phyloP scores from a whole-genome alignment of 2,329 filamentous ascomycete species.

The Colletotrichum tropicale region DNA sequence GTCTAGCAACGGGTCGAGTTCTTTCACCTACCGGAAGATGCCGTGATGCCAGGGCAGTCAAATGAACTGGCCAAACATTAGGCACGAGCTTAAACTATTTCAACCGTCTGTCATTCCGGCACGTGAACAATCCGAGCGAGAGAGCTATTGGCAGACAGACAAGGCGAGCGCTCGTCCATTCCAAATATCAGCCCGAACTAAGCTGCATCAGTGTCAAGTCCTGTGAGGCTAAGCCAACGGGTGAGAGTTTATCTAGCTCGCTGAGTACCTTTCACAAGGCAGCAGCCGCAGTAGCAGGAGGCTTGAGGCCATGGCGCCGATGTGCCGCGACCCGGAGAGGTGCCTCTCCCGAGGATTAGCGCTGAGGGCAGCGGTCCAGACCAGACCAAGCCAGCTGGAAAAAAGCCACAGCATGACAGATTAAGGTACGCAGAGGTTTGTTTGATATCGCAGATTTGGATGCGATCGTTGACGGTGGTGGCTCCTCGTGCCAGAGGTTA shows the following conservation, averaged over 20 bases:
- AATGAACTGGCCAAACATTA: background rate
- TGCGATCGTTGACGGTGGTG: background rate
- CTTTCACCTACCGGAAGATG: background rate
- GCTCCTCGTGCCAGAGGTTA: background rate
- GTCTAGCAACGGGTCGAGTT: too few relatives aligned
- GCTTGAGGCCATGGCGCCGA: background rate
- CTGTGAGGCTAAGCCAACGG: background rate
- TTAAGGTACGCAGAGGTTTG: background rate
- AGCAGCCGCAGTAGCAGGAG: background rate
- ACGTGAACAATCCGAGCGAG: background rate
- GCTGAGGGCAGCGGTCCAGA: background rate
- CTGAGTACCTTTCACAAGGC: background rate
- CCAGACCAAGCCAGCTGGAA: background rate
- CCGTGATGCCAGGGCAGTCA: rapidly evolving
- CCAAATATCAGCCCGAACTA: background rate
- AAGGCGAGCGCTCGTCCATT: background rate
- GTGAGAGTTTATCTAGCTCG: background rate
- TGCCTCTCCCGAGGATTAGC: background rate
- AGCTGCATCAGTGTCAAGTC: background rate
- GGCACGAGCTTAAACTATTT: background rate
- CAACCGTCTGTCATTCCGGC: background rate
- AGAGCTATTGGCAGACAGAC: background rate
- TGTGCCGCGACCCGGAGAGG: background rate
- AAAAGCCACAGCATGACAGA: background rate
- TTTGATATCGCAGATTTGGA: background rate